Conservation (phyloP, 106 monocot species). For the Gastrodia elata region DNA sequence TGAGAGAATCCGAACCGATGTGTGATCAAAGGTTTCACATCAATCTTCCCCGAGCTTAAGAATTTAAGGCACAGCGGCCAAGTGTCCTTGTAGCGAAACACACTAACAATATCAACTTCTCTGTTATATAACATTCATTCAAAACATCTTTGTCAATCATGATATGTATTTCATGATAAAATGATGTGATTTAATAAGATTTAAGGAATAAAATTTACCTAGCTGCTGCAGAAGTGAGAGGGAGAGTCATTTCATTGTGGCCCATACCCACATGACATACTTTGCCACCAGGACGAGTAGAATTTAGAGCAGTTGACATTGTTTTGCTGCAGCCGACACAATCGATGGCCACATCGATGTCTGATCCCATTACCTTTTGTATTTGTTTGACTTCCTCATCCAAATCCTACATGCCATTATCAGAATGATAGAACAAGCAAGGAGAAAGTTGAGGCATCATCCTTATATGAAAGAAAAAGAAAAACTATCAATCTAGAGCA, state of each 20-base stretch:
- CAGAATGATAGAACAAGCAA: neutral
- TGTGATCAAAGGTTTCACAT: slow-evolving; percentile 92
- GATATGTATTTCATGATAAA: neutral
- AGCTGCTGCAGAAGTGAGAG: slow-evolving; percentile 72
- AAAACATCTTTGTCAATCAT: neutral
- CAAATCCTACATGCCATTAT: slow-evolving; percentile 23
- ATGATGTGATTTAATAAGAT: neutral
- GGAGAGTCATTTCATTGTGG: slow-evolving; percentile 82
- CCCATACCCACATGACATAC: slow-evolving; percentile 95
- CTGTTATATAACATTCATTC: slow-evolving; percentile 20
- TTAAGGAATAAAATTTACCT: slow-evolving; percentile 30
- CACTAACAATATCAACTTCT: slow-evolving; percentile 82
- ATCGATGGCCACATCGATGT: slow-evolving; percentile 71
- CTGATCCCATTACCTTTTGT: slow-evolving; percentile 51
- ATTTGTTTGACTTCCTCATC: slow-evolving; percentile 56
- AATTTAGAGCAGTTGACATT: slow-evolving; percentile 75
- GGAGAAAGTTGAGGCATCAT: neutral
- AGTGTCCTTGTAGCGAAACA: slow-evolving; percentile 93
- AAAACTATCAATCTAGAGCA: too few relatives aligned
- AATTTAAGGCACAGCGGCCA: slow-evolving; percentile 91
- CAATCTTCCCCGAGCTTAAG: slow-evolving; percentile 66
- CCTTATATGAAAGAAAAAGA: neutral
- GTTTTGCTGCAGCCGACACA: slow-evolving; percentile 93
- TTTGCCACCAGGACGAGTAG: slow-evolving; percentile 68
- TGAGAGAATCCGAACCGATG: slow-evolving; percentile 94